phyloP scores from a whole-genome alignment of 192 early-diverging fungal genomes.

The Coemansia sp. region DNA sequence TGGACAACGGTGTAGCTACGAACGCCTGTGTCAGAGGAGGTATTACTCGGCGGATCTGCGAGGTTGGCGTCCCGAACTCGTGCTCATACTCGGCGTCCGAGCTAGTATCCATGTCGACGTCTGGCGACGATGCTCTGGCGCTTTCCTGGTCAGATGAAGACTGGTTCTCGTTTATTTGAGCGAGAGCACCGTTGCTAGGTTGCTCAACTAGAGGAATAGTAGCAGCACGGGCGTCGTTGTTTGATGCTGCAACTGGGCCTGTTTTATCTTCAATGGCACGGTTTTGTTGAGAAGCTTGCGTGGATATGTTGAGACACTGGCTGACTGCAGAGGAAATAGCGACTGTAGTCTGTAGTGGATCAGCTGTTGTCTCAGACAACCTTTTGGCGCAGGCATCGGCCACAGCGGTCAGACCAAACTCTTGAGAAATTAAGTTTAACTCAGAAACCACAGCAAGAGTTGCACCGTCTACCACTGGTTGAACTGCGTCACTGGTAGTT shows the following conservation, averaged over 20 bases:
- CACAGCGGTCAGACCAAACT: slow-evolving; percentile 31
- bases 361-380: slow-evolving; percentile 2
- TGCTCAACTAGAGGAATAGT: too few relatives aligned
- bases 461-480: slow-evolving; percentile 9
- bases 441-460: slow-evolving; percentile 20
- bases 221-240: too few relatives aligned
- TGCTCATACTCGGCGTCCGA: slow-evolving; percentile 30
- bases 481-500: slow-evolving; percentile 25
- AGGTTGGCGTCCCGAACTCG: neutral
- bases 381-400: slow-evolving; percentile 29
- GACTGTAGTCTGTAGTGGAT: neutral
- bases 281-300: neutral
- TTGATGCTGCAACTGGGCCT: too few relatives aligned
- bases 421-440: slow-evolving; percentile 32
- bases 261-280: neutral
- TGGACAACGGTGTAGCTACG: slow-evolving; percentile 8
- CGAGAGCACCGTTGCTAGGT: slow-evolving; percentile 1
- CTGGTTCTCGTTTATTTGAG: slow-evolving; percentile 12
- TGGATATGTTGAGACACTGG: neutral
- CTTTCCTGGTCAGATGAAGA: neutral
- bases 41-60: neutral
- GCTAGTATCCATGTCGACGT: slow-evolving; percentile 45
- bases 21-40: neutral
- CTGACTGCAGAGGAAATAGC: neutral
- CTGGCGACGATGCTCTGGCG: slow-evolving; percentile 10